phyloP scores from a whole-genome alignment of 306 rosid genomes.

The Vigna hirtella region DNA sequence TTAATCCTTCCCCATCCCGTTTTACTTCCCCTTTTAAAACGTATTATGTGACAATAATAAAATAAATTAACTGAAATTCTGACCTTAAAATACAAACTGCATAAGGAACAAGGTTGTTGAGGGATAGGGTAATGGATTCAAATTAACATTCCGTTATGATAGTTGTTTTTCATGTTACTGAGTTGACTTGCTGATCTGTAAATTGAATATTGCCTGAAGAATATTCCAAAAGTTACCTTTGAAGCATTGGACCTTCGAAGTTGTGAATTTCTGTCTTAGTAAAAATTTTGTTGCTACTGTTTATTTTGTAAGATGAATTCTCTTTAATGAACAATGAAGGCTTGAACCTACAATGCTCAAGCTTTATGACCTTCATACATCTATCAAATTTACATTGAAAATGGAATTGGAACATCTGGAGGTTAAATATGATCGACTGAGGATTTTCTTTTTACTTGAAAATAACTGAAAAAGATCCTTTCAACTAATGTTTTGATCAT shows the following conservation, averaged over 20 bases:
- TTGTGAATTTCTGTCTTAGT: background rate
- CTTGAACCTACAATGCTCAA: background rate
- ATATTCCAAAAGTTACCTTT: background rate
- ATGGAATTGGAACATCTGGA: constrained; percentile 19
- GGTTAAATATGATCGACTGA: constrained; percentile 19
- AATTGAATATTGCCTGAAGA: background rate
- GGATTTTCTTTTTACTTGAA: constrained; percentile 28
- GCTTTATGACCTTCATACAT: background rate
- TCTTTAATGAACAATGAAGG: constrained; percentile 2
- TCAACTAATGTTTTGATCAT: constrained; percentile 6
- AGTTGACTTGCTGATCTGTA: constrained; percentile 13
- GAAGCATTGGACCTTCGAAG: background rate
- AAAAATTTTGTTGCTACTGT: background rate
- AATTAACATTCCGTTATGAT: background rate
- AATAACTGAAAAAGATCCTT: constrained; percentile 18
- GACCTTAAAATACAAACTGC: background rate
- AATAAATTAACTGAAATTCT: background rate
- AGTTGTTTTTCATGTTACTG: background rate
- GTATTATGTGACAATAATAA: background rate
- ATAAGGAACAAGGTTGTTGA: background rate
- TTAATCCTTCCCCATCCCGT: background rate
- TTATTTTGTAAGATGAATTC: constrained; percentile 10
- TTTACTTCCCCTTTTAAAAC: background rate
- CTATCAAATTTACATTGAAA: background rate
- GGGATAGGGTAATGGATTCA: background rate